A percentile compares a stretch with the other conserved stretches of the same genome.
These are phyloP conservation scores for Torulaspora indica DNA, from an alignment of 805 yeast species.

Conservation along the genomic window DNA sequence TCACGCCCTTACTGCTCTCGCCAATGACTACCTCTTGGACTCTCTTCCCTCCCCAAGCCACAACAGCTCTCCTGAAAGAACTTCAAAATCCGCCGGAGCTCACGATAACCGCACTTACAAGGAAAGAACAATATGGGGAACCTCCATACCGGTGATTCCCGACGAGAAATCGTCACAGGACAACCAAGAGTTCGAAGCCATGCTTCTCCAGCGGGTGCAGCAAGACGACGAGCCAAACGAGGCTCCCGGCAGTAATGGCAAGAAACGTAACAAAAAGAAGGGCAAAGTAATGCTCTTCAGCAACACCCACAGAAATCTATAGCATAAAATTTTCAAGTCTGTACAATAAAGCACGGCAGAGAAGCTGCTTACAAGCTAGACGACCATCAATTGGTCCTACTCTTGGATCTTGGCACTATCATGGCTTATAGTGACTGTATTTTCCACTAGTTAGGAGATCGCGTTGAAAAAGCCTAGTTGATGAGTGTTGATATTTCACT, in stretches of 20 bases:
- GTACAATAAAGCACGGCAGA: no score
- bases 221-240: constrained; percentile 34
- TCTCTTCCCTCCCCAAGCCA: constrained; percentile 10
- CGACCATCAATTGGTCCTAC: background rate
- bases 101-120: constrained; percentile 19
- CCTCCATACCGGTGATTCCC: constrained; percentile 37
- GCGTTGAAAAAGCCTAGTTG: constrained; percentile 5
- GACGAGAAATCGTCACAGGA: constrained; percentile 39
- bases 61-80: constrained; percentile 4
- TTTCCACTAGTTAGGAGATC: constrained; percentile 9
- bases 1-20: background rate
- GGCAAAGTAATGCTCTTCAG: constrained; percentile 30
- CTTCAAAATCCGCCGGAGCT: no score
- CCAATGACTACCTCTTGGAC: constrained; percentile 2
- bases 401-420: background rate
- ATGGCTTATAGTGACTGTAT: background rate
- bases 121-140: constrained; percentile 74
- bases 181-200: constrained; percentile 45
- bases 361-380: constrained; percentile 1
- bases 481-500: constrained; percentile 3
- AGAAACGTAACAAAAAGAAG: constrained; percentile 45
- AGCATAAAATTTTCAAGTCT: constrained; percentile 4
- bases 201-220: constrained; percentile 49
- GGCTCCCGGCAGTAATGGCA: constrained; percentile 12
- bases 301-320: constrained; percentile 17